Evolutionary conservation across 345 rosid species (phyloP), one percentile per base, ranked within the genome.

Genomic region (Leavenworthia alabamica): DNA sequence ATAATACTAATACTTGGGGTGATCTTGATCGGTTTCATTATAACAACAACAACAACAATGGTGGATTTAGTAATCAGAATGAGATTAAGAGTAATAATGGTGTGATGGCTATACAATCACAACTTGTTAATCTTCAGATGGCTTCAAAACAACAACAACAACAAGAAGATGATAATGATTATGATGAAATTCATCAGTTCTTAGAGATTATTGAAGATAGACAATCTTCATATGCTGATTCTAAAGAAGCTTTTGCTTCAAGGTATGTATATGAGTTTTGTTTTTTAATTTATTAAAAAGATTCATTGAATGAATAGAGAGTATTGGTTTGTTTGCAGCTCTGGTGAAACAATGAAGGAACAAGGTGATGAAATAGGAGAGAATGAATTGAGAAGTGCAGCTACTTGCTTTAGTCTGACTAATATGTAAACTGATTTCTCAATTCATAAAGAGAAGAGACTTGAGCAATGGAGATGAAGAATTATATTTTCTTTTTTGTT

Each of bases 301-400:
- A 10, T 7, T 24, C 3, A 52, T 3, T 52, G 43, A 53, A 53
- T 53, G 42, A 13, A 6, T 16, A 0, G 28, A 0, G 28, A 33
- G 42, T 33, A 33, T 3, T 54, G 42, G 60, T 23, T 22, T 64
- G 4, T 44, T 42, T 62, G 74, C 80, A 89, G 96, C 79, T 84
- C 89, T 0, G 89, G 82, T 65, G 86, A 78, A 64, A 78, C 84
- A 3, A 20, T 86, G 68, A 81, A 83, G 64, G 87, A 81, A 44
- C 74, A 74, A 0, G 73, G 77, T 23, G 16, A 80, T 68, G 79
- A 73, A 47, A 82, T 71, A 13, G 89, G 79, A 16, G 87, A 82
- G 43, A 84, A 83, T 4, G 96, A 88, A 66, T 42, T 84, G 80
- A 91, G 84, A 81, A 88, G 68, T 67, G 98, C 95, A 3, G 92